A percentile compares a stretch with the other conserved stretches of the same genome.
These are phyloP conservation scores for Macrolepiota albuminosa DNA, from an alignment of 768 basidiomycete genomes.

Conservation along the genomic window DNA sequence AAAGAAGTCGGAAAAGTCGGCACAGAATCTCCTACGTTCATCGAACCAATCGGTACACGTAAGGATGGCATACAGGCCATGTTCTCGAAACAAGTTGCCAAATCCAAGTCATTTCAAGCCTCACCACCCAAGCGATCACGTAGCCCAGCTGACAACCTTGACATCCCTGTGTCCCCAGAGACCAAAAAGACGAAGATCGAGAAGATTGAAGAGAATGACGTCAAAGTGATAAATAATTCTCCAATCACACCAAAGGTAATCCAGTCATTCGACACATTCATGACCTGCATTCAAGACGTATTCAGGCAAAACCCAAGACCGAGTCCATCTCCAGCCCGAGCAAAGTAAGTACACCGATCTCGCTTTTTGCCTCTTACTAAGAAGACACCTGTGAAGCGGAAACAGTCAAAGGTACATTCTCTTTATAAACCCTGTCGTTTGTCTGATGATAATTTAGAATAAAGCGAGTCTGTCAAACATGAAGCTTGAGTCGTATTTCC, in stretches of 20 bases:
- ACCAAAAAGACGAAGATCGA: conserved; percentile 1
- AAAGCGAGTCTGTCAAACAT: neutral
- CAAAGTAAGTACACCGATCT: neutral
- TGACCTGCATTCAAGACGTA: neutral
- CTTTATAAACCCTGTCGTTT: neutral
- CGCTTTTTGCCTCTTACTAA: neutral
- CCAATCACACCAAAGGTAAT: neutral
- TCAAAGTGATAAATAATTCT: neutral
- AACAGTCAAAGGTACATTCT: neutral
- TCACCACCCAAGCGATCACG: conserved; percentile 4
- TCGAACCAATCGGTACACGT: conserved; percentile 72
- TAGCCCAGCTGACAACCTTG: neutral
- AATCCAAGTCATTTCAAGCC: neutral
- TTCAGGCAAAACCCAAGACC: neutral
- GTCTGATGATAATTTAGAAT: neutral
- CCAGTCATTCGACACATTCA: no score
- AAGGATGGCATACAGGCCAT: conserved; percentile 85
- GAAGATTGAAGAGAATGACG: neutral
- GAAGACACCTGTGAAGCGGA: neutral
- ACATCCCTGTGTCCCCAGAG: neutral
- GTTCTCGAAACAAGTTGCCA: conserved; percentile 59
- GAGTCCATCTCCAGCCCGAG: neutral
- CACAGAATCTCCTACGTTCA: conserved; percentile 74
- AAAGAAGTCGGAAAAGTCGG: conserved; percentile 91
- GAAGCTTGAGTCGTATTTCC: conserved; percentile 6